Base-by-base conservation (phyloP, 139 green algal species). In the Auxenochlorella protothecoides region DNA sequence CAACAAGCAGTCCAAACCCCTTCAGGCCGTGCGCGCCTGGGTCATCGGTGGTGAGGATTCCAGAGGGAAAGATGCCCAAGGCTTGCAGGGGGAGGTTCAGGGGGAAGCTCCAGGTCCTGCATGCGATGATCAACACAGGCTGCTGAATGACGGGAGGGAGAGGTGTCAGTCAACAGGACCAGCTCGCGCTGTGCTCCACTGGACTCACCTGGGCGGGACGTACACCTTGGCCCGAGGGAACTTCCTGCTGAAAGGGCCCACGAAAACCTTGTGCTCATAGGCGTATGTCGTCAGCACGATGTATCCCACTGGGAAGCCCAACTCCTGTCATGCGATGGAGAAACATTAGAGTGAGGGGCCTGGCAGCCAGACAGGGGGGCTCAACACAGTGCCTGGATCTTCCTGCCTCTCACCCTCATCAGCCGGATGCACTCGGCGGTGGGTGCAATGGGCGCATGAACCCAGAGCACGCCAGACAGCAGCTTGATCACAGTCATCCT, bases 231-330 rank as follows among this genome's bases (percentile, higher is more conserved):
- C 91, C 13, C 87, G 79, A 9, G 91, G 91, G 76, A 96, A 97
- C 14, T 72, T 69, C 3, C 91, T 69, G 59, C 79, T 86, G 66
- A 96, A 97, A 8, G 89, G 87, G 8, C 83, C 88, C 16, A 96
- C 85, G 72, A 95, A 97, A n/a, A 90, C 78, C 81, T 97, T 97
- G 83, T 97, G 92, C 80, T 97, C 92, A 57, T 96, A 93, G 0
- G 90, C 92, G 83, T 88, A 92, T 0, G 91, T 97, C 65, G 89
- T 83, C 74, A 94, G 79, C 51, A 96, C 82, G 14, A 96, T 94
- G 84, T 95, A 80, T 74, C 92, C 82, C 16, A 97, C 91, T 4
- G 81, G 81, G 0, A 78, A 81, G 53, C 83, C 84, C 59, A 96
- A 71, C 79, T 93, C 85, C 71, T 80, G 78, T 4, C 92, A 53